phyloP scores from a whole-genome alignment of 2,329 filamentous ascomycete species.

The Colletotrichum chlorophyti region DNA sequence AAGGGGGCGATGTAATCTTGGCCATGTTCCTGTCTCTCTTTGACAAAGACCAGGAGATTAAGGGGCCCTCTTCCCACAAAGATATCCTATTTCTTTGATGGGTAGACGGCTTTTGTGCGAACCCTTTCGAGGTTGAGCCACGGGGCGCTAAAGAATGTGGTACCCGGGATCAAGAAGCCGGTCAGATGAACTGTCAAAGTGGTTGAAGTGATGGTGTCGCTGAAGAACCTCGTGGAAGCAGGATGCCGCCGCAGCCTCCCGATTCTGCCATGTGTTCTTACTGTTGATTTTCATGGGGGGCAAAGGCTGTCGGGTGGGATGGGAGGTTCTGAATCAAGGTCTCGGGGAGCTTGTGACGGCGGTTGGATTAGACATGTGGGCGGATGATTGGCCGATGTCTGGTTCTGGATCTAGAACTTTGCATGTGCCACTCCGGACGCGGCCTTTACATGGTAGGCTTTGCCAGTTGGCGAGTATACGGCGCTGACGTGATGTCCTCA shows the following conservation, averaged over 20 bases:
- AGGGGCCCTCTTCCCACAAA: no score
- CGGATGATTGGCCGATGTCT: slow-evolving; percentile 29
- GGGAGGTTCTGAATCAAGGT: slow-evolving; percentile 9
- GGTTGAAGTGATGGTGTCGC: neutral
- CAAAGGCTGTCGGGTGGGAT: neutral
- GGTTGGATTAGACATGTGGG: slow-evolving; percentile 28
- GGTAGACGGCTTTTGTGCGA: no score
- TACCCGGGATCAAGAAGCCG: no score
- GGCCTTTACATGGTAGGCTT: no score
- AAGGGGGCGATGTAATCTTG: no score
- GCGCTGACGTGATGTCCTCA: no score
- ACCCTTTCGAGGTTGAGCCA: no score
- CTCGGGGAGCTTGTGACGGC: slow-evolving; percentile 12
- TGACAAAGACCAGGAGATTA: no score
- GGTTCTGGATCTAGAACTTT: neutral
- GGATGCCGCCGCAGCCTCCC: slow-evolving; percentile 21
- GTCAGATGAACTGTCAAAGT: no score
- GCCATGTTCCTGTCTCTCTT: no score
- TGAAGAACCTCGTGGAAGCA: neutral
- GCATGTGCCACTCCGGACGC: slow-evolving; percentile 8
- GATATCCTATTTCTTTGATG: no score
- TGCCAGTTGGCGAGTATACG: neutral
- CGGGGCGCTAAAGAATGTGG: no score
- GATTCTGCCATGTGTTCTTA: slow-evolving; percentile 14
- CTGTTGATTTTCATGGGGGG: neutral